phyloP scores from a whole-genome alignment of 306 rosid species.

The Prunus dulcis region DNA sequence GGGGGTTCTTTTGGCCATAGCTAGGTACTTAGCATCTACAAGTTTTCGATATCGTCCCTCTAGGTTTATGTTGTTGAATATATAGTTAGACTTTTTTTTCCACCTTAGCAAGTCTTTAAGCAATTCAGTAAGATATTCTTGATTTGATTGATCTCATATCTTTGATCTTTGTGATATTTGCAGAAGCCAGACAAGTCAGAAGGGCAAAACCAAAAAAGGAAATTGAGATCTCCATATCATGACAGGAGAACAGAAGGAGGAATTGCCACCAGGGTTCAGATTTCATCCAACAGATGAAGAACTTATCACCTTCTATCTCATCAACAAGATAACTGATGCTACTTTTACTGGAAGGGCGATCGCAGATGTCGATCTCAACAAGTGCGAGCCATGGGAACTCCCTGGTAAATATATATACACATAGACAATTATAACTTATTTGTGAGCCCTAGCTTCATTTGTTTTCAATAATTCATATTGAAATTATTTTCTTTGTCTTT shows the following conservation, averaged over 20 bases:
- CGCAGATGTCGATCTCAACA: conserved; percentile 88
- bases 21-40: not conserved
- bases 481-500: not conserved
- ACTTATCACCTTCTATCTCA: conserved; percentile 68
- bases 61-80: conserved; percentile 4
- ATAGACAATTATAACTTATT: not conserved
- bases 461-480: not conserved
- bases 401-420: conserved; percentile 51
- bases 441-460: too few relatives aligned
- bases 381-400: conserved; percentile 97
- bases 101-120: not conserved
- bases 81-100: not conserved
- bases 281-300: conserved; percentile 97
- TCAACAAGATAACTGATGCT: conserved; percentile 74
- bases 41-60: not conserved
- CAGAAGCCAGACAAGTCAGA: not conserved
- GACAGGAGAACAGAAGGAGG: conserved; percentile 42
- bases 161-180: not conserved
- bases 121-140: not conserved
- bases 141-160: not conserved
- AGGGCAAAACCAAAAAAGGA: not conserved
- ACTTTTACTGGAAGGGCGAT: conserved; percentile 66
- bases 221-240: conserved; percentile 8
- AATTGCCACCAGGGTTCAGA: conserved; percentile 84
- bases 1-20: not conserved